Evolutionary conservation across 495 filamentous ascomycete genomes (phyloP).

Genomic region (Aspergillus cavernicola): DNA sequence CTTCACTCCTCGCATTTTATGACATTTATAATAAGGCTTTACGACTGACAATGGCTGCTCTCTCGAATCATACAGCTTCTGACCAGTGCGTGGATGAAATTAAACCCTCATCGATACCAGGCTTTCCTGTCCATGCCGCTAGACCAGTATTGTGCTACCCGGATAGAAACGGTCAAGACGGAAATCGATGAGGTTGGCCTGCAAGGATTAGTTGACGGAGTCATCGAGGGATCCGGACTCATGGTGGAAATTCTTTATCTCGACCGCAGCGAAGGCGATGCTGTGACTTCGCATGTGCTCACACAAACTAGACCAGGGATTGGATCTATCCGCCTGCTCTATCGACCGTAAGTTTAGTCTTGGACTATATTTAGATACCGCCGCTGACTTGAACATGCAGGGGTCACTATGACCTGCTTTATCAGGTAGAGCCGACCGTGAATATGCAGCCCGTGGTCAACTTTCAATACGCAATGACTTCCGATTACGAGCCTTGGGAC

Average conservation of each 20-base stretch:
- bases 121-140: conserved; percentile 65
- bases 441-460: conserved; percentile 47
- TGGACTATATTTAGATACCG: background rate
- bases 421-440: conserved; percentile 58
- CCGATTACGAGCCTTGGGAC: conserved; percentile 40
- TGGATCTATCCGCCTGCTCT: conserved; percentile 63
- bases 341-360: conserved; percentile 58
- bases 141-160: conserved; percentile 63
- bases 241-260: conserved; percentile 86
- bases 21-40: background rate
- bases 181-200: conserved; percentile 92
- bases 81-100: conserved; percentile 83
- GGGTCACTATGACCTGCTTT: conserved; percentile 94
- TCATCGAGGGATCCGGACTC: conserved; percentile 70
- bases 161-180: conserved; percentile 67
- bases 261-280: conserved; percentile 76
- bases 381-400: conserved; percentile 29
- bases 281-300: conserved; percentile 74
- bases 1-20: background rate
- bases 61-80: conserved; percentile 54
- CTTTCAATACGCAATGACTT: conserved; percentile 42
- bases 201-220: conserved; percentile 68
- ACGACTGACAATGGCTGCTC: conserved; percentile 13
- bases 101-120: conserved; percentile 61
- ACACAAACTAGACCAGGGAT: conserved; percentile 47